These are phyloP conservation scores for Flagelloscypha sp. DNA, from an alignment of 768 basidiomycete species.

Conservation along the genomic window DNA sequence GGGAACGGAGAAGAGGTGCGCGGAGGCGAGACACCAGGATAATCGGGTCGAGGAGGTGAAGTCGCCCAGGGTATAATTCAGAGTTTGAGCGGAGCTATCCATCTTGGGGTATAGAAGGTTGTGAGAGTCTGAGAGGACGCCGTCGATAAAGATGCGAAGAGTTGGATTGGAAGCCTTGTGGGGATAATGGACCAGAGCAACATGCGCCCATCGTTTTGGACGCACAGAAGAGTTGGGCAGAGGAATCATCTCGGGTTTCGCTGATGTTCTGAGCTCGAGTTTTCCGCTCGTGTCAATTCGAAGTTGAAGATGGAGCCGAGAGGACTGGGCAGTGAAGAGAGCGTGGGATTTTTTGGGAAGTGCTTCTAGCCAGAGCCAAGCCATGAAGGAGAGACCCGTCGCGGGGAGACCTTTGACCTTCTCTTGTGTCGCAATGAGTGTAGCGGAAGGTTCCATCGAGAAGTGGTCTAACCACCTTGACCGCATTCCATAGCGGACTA, in stretches of 20 bases:
- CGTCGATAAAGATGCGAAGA: conserved; percentile 73
- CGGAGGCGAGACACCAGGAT: conserved; percentile 66
- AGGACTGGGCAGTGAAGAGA: conserved; percentile 29
- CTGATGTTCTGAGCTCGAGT: conserved; percentile 39
- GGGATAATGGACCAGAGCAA: conserved; percentile 59
- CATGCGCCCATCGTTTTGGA: conserved; percentile 63
- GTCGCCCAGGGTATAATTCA: conserved; percentile 52
- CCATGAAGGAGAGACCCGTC: conserved; percentile 70
- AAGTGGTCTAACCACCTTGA: conserved; percentile 76
- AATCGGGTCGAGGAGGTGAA: conserved; percentile 30
- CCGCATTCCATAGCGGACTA: conserved; percentile 63
- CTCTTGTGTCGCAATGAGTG: conserved; percentile 41
- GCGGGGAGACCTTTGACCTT: conserved; percentile 45
- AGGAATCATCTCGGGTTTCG: conserved; percentile 28
- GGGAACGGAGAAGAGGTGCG: conserved; percentile 51
- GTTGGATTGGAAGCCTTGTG: conserved; percentile 45
- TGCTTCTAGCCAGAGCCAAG: conserved; percentile 44
- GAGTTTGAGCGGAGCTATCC: conserved; percentile 26
- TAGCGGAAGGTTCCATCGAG: conserved; percentile 50
- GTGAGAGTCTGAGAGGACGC: conserved; percentile 52
- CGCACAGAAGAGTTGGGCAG: conserved; percentile 41
- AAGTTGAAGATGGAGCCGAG: conserved; percentile 30
- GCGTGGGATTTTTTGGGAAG: conserved; percentile 27
- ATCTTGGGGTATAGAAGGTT: conserved; percentile 57
- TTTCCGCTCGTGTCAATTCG: conserved; percentile 47